These are phyloP conservation scores for Backusella mclennaniae DNA, from an alignment of 192 early-diverging fungal species.

Conservation along the genomic window DNA sequence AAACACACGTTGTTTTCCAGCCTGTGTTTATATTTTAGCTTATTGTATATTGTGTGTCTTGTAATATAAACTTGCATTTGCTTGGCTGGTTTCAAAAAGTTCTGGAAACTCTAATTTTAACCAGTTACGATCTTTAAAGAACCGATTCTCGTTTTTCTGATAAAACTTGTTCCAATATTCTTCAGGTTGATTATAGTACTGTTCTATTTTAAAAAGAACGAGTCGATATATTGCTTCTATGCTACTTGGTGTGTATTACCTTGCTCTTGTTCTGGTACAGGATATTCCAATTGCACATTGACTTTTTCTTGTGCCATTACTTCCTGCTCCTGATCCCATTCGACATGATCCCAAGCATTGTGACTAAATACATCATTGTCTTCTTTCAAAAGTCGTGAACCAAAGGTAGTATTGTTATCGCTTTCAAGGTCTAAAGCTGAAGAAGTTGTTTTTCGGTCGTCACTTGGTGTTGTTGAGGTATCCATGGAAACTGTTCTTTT, in stretches of 20 bases:
- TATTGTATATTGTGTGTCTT: neutral
- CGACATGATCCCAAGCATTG: constrained; percentile 98
- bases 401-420: constrained; percentile 52
- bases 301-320: constrained; percentile 76
- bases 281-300: constrained; percentile 63
- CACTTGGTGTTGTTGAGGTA: neutral
- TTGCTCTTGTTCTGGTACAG: constrained; percentile 62
- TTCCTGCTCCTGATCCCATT: constrained; percentile 84
- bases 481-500: neutral
- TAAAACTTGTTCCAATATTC: constrained; percentile 81
- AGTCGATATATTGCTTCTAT: too few relatives aligned
- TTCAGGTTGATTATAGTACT: constrained; percentile 46
- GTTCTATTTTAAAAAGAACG: constrained; percentile 17
- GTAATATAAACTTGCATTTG: constrained; percentile 36
- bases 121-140: constrained; percentile 99
- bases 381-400: constrained; percentile 70
- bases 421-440: constrained; percentile 30
- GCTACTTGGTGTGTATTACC: constrained; percentile 21
- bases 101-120: constrained; percentile 92
- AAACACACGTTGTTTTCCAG: constrained; percentile 60
- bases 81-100: constrained; percentile 54
- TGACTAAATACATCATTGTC: constrained; percentile 79
- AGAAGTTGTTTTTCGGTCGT: constrained; percentile 32
- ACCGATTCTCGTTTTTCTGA: constrained; percentile 79
- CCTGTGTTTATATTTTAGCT: constrained; percentile 28